These are phyloP conservation scores for Albophoma yamanashiensis DNA, from an alignment of 2,329 filamentous ascomycete genomes.

Conservation along the genomic window DNA sequence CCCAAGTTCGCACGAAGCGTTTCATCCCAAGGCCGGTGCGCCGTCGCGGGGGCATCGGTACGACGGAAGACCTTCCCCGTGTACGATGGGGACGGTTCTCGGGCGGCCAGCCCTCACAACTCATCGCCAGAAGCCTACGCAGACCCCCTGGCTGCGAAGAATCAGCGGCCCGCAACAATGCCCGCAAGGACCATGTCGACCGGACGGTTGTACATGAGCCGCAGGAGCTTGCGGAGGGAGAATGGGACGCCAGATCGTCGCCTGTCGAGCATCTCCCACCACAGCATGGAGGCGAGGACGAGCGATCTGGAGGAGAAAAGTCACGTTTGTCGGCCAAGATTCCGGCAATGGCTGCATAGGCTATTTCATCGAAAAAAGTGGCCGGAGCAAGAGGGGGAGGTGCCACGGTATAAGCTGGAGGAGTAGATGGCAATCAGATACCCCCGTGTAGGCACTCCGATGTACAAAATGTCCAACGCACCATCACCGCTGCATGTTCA, in stretches of 20 bases:
- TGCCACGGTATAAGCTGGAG: constrained; percentile 1
- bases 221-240: constrained; percentile 7
- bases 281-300: not conserved
- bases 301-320: not conserved
- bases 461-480: not conserved
- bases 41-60: constrained; percentile 2
- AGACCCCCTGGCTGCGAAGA: not conserved
- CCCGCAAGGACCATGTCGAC: constrained; percentile 13
- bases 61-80: constrained; percentile 7
- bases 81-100: constrained; percentile 3
- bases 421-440: not conserved
- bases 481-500: too few species aligned
- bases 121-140: not conserved
- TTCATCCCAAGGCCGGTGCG: constrained; percentile 13
- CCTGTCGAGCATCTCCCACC: not conserved
- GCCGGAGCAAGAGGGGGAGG: not conserved
- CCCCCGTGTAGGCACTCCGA: not conserved
- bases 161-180: not conserved
- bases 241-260: not conserved
- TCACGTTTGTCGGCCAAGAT: not conserved
- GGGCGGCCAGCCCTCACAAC: constrained; percentile 1
- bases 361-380: constrained; percentile 4
- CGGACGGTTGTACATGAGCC: constrained; percentile 15
- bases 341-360: constrained; percentile 8
- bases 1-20: constrained; percentile 15